Evolutionary conservation across 2,329 filamentous ascomycete species (phyloP).

Genomic region (Neofusicoccum umdonicola): DNA sequence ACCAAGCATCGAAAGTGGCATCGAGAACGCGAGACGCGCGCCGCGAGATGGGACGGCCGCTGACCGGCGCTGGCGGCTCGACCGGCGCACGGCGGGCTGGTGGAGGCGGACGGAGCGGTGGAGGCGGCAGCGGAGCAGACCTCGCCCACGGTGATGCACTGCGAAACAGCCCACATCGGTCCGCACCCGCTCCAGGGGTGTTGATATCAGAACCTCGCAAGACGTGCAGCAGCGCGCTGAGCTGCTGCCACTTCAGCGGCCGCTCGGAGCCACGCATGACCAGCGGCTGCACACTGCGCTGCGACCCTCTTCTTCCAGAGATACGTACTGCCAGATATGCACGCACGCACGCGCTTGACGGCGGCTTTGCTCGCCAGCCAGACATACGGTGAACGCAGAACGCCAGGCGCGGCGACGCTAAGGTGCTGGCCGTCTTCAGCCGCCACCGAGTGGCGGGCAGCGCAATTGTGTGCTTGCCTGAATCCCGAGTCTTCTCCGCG

Average conservation of each 20-base stretch:
- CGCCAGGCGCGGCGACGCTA: too few relatives aligned
- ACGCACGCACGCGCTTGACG: background rate
- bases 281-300: slow-evolving; percentile 1
- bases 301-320: background rate
- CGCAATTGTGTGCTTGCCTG: background rate
- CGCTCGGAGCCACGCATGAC: slow-evolving; percentile 2
- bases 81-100: background rate
- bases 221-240: background rate
- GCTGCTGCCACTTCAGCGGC: slow-evolving; percentile 7
- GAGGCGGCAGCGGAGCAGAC: background rate
- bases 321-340: background rate
- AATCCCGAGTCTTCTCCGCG: slow-evolving; percentile 12
- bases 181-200: background rate
- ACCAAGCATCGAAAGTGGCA: too few relatives aligned
- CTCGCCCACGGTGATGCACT: background rate
- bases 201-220: slow-evolving; percentile 9
- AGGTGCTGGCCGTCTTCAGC: background rate
- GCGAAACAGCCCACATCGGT: background rate
- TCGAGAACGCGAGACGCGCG: too few relatives aligned
- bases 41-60: background rate
- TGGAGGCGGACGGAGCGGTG: background rate
- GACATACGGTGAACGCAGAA: slow-evolving; percentile 1
- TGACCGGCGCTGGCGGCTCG: background rate
- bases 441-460: background rate
- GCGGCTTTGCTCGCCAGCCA: background rate